Evolutionary conservation across 2,329 filamentous ascomycete species (phyloP), one percentile per base, ranked within the genome.

Genomic region (Aspergillus pseudoglaucus): DNA sequence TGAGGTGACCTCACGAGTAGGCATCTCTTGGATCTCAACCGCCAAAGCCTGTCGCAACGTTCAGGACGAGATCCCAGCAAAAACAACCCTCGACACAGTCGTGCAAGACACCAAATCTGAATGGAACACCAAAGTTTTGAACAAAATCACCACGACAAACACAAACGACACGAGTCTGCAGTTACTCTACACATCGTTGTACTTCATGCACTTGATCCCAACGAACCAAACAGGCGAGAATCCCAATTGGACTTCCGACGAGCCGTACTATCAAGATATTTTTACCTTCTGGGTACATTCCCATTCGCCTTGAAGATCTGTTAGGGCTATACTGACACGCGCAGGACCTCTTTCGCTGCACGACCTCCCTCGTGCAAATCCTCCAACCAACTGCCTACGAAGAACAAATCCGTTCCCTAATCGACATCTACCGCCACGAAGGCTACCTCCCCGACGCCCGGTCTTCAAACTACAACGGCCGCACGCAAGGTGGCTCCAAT

Each of bases 221-320:
- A 83, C 82, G 1, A 85, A 88, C 59, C 80, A 82, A 52, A 87
- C 83, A 0, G 83, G 82, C 0, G 85, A 88, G 60, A 88, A 87
- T 50, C 83, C 84, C 0, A 64, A 75, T 0, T 88, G 84, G 84
- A 61, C 68, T 1, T 83, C 80, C 1, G 56, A 60, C 0, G 84
- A 88, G 61, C 84, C 84, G 1, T 87, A 85, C 58, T 88, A 85
- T 57, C 81, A 85, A 49, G 84, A 88, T 49, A 79, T 84, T 14
- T 87, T 85, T 58, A 87, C 84, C 0, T 76, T 84, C 18, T 88
- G 85, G 84, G 63, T 65, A 54, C 20, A 56, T 46, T 10, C 14
- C 46, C 22, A 10, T 18, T 30, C 17, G 15, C 4, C 10, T 27
- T 27, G 25, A 27, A 27, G 8, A 30, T 25, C 6, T 25, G 3